Evolutionary conservation across 1,284 basidiomycete genomes (phyloP).

Genomic region (Heterobasidion irregulare): DNA sequence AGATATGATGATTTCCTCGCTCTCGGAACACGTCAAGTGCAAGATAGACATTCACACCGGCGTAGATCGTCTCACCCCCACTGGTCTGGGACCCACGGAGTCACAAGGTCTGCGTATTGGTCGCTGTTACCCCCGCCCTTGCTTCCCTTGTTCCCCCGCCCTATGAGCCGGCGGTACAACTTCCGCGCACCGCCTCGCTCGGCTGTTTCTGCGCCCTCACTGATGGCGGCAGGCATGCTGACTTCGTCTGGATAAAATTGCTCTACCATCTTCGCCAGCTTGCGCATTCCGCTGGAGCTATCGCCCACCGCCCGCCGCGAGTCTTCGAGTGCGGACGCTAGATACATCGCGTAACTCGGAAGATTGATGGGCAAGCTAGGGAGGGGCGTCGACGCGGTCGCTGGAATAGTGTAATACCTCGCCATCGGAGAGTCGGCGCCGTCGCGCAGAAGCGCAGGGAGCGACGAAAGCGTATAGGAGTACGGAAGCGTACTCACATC

Average conservation of each 20-base stretch:
- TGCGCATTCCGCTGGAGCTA: slow-evolving; percentile 47
- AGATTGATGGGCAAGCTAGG: slow-evolving; percentile 66
- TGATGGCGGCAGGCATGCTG: slow-evolving; percentile 15
- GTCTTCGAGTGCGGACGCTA: slow-evolving; percentile 60
- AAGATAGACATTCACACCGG: neutral
- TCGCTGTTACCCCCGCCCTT: slow-evolving; percentile 44
- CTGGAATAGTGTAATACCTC: slow-evolving; percentile 64
- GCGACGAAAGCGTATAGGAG: slow-evolving; percentile 53
- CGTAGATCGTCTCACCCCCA: slow-evolving; percentile 10
- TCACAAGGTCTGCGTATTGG: slow-evolving; percentile 71
- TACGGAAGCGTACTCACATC: slow-evolving; percentile 60
- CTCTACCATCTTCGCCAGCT: slow-evolving; percentile 59
- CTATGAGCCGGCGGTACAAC: slow-evolving; percentile 52
- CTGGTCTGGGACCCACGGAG: slow-evolving; percentile 44
- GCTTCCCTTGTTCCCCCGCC: slow-evolving; percentile 26
- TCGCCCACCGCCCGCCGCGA: slow-evolving; percentile 54
- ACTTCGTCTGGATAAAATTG: slow-evolving; percentile 48
- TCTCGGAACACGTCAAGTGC: no score
- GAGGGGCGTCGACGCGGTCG: slow-evolving; percentile 46
- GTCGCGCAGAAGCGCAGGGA: slow-evolving; percentile 55
- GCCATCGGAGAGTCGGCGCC: slow-evolving; percentile 51
- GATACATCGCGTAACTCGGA: slow-evolving; percentile 65
- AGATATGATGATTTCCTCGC: neutral
- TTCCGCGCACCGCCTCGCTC: slow-evolving; percentile 35
- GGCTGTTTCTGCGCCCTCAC: slow-evolving; percentile 24